A percentile compares a stretch with the other conserved stretches of the same genome.
phyloP scores from a whole-genome alignment of 176 grass and related monocot species.

The Oryza longistaminata region DNA sequence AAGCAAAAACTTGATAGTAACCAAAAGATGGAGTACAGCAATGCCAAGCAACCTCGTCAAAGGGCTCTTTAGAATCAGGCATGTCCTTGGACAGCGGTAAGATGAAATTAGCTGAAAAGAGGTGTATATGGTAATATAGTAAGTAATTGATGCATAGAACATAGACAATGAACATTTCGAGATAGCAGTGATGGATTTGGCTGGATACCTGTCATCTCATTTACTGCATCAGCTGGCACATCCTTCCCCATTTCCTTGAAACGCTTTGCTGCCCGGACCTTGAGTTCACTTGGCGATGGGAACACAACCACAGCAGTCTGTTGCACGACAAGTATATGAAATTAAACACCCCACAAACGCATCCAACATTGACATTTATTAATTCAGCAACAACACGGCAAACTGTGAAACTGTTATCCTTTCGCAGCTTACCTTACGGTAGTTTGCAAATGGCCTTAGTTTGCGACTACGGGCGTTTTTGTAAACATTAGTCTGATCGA shows the following conservation, averaged over 20 bases:
- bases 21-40: conserved; percentile 1
- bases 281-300: conserved; percentile 53
- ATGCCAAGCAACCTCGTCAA: conserved; percentile 54
- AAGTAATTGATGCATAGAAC: neutral
- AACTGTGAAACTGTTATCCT: neutral
- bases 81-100: conserved; percentile 58
- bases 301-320: conserved; percentile 65
- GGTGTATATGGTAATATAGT: neutral
- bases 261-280: conserved; percentile 37
- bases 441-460: conserved; percentile 57
- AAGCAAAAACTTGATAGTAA: neutral
- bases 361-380: conserved; percentile 27
- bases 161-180: neutral
- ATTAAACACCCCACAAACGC: neutral
- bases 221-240: conserved; percentile 61
- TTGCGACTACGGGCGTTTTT: conserved; percentile 59
- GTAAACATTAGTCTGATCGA: conserved; percentile 81
- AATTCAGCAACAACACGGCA: neutral
- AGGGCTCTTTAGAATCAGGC: conserved; percentile 58
- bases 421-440: conserved; percentile 49
- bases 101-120: conserved; percentile 61
- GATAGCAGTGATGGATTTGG: neutral
- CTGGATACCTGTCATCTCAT: conserved; percentile 65
- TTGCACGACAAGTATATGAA: conserved; percentile 15
- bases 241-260: conserved; percentile 73